phyloP scores from a whole-genome alignment of 2,329 filamentous ascomycete species.

The Phaeosphaeria sp. region DNA sequence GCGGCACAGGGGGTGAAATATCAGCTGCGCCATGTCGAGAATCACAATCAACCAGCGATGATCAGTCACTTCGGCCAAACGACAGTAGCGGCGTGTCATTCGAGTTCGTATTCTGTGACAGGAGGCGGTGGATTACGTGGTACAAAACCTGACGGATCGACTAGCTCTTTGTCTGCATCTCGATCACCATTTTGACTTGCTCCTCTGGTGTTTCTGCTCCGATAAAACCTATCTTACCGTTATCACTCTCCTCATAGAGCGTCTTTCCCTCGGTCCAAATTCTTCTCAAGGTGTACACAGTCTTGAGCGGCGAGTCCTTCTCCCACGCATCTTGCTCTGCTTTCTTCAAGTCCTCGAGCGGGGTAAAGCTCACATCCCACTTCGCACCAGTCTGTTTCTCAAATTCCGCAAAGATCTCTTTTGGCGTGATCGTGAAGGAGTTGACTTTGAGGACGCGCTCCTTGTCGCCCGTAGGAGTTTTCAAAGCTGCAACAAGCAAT shows the following conservation, averaged over 20 bases:
- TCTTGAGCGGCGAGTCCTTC: conserved; percentile 59
- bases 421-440: conserved; percentile 72
- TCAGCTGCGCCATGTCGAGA: neutral
- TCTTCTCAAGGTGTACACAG: conserved; percentile 66
- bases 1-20: neutral
- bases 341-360: conserved; percentile 61
- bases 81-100: too few species aligned
- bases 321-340: conserved; percentile 68
- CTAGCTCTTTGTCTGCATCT: conserved; percentile 5
- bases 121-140: neutral
- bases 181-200: conserved; percentile 47
- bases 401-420: conserved; percentile 70
- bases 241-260: conserved; percentile 72
- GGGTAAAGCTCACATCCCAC: conserved; percentile 63
- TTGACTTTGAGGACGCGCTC: conserved; percentile 70
- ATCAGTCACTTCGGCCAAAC: neutral
- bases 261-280: conserved; percentile 79
- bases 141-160: neutral
- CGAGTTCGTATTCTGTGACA: neutral
- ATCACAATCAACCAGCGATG: neutral
- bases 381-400: conserved; percentile 68
- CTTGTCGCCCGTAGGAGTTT: conserved; percentile 57
- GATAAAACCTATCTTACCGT: conserved; percentile 60
- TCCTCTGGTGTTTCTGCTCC: conserved; percentile 60
- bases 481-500: conserved; percentile 68